phyloP scores from a whole-genome alignment of 495 filamentous ascomycete genomes.

The Echria macrotheca region DNA sequence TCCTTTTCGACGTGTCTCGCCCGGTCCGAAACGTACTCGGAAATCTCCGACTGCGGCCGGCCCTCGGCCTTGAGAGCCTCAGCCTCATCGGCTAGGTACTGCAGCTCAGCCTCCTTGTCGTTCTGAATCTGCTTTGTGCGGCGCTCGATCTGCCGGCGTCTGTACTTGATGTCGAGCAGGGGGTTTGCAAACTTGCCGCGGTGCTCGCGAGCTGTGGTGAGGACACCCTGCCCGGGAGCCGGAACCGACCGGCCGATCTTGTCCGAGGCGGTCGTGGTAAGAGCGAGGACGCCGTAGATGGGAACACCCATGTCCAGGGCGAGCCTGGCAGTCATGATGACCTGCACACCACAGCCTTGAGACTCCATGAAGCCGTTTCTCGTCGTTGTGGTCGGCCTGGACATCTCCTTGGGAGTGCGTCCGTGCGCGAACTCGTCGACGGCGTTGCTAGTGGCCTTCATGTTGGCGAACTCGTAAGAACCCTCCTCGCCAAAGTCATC shows the following conservation, averaged over 20 bases:
- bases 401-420: constrained; percentile 96
- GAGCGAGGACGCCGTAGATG: constrained; percentile 89
- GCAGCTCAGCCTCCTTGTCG: constrained; percentile 91
- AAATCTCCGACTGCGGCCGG: constrained; percentile 59
- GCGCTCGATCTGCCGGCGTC: constrained; percentile 87
- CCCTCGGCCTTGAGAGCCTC: constrained; percentile 83
- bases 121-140: constrained; percentile 86
- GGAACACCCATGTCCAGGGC: constrained; percentile 98
- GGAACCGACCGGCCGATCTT: constrained; percentile 98
- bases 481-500: constrained; percentile 99
- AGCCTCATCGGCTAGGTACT: constrained; percentile 88
- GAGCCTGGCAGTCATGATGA: constrained; percentile 96
- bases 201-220: constrained; percentile 94
- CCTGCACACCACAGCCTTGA: constrained; percentile 94
- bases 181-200: constrained; percentile 89
- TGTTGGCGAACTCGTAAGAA: constrained; percentile 99
- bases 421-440: constrained; percentile 94
- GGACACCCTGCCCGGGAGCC: constrained; percentile 91
- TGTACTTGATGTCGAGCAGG: constrained; percentile 93
- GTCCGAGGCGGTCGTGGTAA: constrained; percentile 96
- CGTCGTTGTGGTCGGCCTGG: constrained; percentile 91
- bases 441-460: constrained; percentile 98
- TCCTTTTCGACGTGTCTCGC: constrained; percentile 84
- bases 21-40: constrained; percentile 81
- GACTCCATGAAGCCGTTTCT: constrained; percentile 99